Base-by-base conservation (phyloP, 331 rosid species). In the Stylosanthes scabra region DNA sequence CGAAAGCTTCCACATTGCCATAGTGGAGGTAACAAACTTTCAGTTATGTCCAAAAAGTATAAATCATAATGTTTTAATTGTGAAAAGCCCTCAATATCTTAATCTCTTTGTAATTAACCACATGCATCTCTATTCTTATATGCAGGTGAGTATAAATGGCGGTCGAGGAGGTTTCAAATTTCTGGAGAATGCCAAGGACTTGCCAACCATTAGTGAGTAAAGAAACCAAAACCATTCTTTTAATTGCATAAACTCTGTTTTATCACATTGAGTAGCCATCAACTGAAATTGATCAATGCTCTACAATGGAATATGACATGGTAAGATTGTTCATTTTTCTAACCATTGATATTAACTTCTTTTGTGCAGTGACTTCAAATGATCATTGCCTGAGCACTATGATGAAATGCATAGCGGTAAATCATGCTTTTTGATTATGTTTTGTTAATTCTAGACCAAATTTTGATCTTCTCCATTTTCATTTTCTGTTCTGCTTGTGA, bases 371-470 rank as follows among this genome's bases (percentile, higher is more conserved):
- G 96, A 90, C 95, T 77, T 95, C 99, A 75, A 82, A 71, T 73
- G 56, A 71, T 57, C 81, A 92, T 75, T 91, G 97, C 86, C 77
- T 90, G 78, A 88, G 83, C 86, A 90, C 92, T 70, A 84, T 82
- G 88, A 90, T 95, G 99, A 90, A 88, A 89, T 95, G 99, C 88
- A 92, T 95, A 83, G 88, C 91, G 72, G 99, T 95, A 82, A 20
- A 20, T 55, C 58, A 13, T 51, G 12, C 31, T 40, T 55, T 55
- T 27, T 39, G 15, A 70, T 54, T 25, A 42, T 79, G 11, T 55
- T 79, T 63, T 63, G 47, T 14, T 16, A 42, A 27, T 80, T 58
- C 6, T 40, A 40, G 45, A 46, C 34, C n/a, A 9, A 11, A 50
- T 13, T 40, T 56, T 56, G 27, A 59, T 59, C 40, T 44, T 57